Percentiles rank a stretch among this genome's conserved stretches.
These are phyloP conservation scores for Neurospora sp. DNA, from an alignment of 495 filamentous ascomycete species.

Conservation along the genomic window DNA sequence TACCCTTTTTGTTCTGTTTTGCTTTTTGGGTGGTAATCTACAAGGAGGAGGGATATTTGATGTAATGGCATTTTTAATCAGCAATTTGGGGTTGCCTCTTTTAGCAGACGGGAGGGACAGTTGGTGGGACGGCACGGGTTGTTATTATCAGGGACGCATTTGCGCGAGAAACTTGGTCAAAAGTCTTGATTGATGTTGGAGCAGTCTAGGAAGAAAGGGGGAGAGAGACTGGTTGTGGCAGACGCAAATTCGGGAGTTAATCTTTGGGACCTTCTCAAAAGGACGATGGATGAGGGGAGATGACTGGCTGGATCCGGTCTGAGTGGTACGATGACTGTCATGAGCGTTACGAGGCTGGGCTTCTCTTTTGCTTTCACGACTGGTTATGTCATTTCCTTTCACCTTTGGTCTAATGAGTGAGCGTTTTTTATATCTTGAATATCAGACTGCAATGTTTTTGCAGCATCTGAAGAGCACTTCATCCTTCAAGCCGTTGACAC, in stretches of 20 bases:
- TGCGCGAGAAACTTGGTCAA: neutral
- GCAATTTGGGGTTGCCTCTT: neutral
- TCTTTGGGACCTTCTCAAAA: neutral
- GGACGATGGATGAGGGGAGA: neutral
- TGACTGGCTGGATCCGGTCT: neutral
- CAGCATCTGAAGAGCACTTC: neutral
- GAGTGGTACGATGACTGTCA: neutral
- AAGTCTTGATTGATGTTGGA: neutral
- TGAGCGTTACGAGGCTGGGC: neutral
- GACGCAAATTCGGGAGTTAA: neutral
- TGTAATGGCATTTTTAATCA: neutral
- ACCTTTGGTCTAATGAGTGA: neutral
- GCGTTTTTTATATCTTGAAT: neutral
- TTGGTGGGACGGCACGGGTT: neutral
- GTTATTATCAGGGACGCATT: neutral
- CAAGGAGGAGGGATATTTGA: neutral
- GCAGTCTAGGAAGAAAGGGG: neutral
- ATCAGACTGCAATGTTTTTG: neutral
- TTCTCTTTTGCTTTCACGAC: neutral
- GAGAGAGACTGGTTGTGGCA: neutral
- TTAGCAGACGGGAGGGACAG: neutral
- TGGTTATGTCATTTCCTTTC: neutral
- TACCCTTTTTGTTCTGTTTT: neutral
- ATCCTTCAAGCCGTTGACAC: neutral
- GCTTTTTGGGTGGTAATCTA: neutral